Evolutionary conservation across 495 filamentous ascomycete genomes (phyloP).

Genomic region (Xylaria acuta): DNA sequence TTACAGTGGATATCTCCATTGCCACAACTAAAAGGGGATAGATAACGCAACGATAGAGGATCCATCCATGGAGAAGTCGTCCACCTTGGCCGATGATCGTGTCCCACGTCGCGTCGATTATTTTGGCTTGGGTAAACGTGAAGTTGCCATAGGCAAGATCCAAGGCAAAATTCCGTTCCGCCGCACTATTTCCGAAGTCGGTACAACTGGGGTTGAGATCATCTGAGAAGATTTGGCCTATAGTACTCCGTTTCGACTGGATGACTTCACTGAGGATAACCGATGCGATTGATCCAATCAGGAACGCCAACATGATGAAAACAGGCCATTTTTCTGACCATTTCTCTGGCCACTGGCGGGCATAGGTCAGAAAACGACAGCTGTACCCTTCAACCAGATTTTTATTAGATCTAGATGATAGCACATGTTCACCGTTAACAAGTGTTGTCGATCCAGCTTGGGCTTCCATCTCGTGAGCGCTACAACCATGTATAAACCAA

Average conservation of each 20-base stretch:
- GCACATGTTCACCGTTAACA: neutral
- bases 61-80: conserved; percentile 22
- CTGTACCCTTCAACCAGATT: neutral
- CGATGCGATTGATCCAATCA: neutral
- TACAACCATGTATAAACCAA: neutral
- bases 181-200: conserved; percentile 1
- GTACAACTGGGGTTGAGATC: conserved; percentile 15
- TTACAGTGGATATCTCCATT: conserved; percentile 23
- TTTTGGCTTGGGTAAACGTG: conserved; percentile 24
- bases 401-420: neutral
- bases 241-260: neutral
- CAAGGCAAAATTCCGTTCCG: conserved; percentile 4
- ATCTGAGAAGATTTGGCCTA: neutral
- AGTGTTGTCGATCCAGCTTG: neutral
- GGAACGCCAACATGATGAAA: neutral
- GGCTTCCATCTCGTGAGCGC: neutral
- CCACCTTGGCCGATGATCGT: conserved; percentile 22
- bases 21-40: conserved; percentile 23
- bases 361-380: neutral
- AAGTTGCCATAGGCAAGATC: conserved; percentile 22
- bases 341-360: neutral
- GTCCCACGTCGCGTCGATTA: conserved; percentile 25
- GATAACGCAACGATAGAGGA: conserved; percentile 19
- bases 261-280: neutral
- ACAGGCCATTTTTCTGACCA: neutral